Evolutionary conservation across 2,329 filamentous ascomycete genomes (phyloP).

Genomic region (Zopfia rhizophila): DNA sequence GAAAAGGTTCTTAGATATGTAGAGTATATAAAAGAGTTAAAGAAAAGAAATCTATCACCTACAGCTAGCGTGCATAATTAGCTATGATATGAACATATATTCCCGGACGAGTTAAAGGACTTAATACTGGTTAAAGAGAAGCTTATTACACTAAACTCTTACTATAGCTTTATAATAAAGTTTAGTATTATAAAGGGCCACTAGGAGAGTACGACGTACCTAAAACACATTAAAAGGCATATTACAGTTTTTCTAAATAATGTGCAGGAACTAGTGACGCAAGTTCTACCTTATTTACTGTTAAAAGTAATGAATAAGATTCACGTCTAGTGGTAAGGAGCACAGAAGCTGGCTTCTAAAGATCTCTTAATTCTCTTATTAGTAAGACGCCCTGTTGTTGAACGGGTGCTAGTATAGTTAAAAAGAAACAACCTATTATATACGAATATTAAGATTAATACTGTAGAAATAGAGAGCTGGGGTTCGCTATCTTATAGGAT

Average conservation of each 20-base stretch:
- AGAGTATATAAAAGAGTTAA: slow-evolving; percentile 1
- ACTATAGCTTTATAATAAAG: slow-evolving; percentile 14
- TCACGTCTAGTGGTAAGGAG: slow-evolving; percentile 4
- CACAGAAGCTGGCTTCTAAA: slow-evolving; percentile 3
- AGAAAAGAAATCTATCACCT: slow-evolving; percentile 2
- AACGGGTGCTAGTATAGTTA: slow-evolving; percentile 6
- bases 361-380: slow-evolving; percentile 9
- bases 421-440: slow-evolving; percentile 6
- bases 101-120: slow-evolving; percentile 9
- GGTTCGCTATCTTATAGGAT: slow-evolving; percentile 1
- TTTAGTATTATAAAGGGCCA: slow-evolving; percentile 3
- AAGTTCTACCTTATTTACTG: slow-evolving; percentile 6
- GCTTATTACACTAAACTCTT: slow-evolving; percentile 11
- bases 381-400: not conserved
- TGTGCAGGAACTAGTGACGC: slow-evolving; percentile 9
- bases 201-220: slow-evolving; percentile 6
- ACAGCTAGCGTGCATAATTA: not conserved
- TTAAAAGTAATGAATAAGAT: slow-evolving; percentile 8
- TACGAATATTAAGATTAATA: slow-evolving; percentile 1
- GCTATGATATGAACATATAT: slow-evolving; percentile 9
- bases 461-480: slow-evolving; percentile 7
- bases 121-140: slow-evolving; percentile 9
- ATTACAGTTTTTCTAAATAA: slow-evolving; percentile 13
- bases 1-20: not conserved
- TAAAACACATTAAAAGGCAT: slow-evolving; percentile 11